Conservation (phyloP, 2,329 filamentous ascomycete species). For the Zelopaecilomyces penicillatus region DNA sequence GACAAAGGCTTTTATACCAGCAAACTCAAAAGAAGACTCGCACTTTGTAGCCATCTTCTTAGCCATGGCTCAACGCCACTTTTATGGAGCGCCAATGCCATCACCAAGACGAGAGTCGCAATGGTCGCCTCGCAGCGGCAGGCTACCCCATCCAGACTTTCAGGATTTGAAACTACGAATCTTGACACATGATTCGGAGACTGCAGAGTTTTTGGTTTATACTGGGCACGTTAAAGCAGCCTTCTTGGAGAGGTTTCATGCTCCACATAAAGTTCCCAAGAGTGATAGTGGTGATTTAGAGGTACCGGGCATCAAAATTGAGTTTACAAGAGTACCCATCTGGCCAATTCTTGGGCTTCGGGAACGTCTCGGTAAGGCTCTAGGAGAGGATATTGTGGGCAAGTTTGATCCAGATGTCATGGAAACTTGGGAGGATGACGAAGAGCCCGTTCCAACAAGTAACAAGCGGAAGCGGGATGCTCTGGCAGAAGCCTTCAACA, state of each 20-base stretch:
- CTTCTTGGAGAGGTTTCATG: constrained; percentile 42
- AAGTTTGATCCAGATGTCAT: constrained; percentile 30
- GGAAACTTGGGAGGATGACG: constrained; percentile 37
- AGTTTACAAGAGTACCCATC: constrained; percentile 40
- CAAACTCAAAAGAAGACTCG: constrained; percentile 41
- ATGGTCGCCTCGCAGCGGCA: constrained; percentile 14
- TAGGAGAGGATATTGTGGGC: constrained; percentile 44
- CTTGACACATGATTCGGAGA: constrained; percentile 41
- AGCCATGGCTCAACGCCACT: constrained; percentile 48
- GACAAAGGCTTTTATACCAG: constrained; percentile 38
- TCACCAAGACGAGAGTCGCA: constrained; percentile 18
- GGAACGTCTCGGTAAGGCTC: constrained; percentile 44
- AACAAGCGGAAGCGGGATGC: constrained; percentile 28
- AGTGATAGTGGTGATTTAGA: constrained; percentile 15
- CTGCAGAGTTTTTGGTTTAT: constrained; percentile 46
- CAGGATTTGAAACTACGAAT: constrained; percentile 42
- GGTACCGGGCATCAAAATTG: constrained; percentile 33
- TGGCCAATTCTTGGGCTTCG: constrained; percentile 49
- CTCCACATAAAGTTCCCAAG: constrained; percentile 33
- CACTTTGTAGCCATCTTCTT: constrained; percentile 45
- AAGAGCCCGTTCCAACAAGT: constrained; percentile 11
- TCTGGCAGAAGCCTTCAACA: constrained; percentile 29
- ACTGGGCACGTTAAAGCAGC: constrained; percentile 38
- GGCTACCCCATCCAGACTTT: constrained; percentile 26
- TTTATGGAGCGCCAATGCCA: constrained; percentile 29